These are phyloP conservation scores for Curvularia eragrostidis DNA, from an alignment of 2,329 filamentous ascomycete genomes.

Conservation along the genomic window DNA sequence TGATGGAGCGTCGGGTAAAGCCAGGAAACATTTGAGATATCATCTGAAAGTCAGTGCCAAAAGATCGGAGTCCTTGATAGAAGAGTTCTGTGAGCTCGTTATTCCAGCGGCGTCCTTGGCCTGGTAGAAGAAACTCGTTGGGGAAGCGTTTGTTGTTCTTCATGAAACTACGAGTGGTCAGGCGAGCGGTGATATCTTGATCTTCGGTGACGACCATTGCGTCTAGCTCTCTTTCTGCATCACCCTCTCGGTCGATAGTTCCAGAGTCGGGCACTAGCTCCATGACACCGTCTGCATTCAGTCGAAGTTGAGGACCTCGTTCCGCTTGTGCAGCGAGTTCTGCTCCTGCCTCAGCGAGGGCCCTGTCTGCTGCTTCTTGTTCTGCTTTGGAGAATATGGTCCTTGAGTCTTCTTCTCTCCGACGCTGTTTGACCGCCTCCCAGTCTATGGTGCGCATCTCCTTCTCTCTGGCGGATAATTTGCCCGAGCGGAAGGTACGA, in stretches of 20 bases:
- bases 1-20: slow-evolving; percentile 75
- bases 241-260: slow-evolving; percentile 71
- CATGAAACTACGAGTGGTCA: slow-evolving; percentile 73
- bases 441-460: slow-evolving; percentile 73
- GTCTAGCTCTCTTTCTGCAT: slow-evolving; percentile 62
- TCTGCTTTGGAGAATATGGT: slow-evolving; percentile 30
- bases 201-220: slow-evolving; percentile 71
- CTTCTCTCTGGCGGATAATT: slow-evolving; percentile 75
- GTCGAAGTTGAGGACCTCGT: slow-evolving; percentile 61
- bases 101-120: slow-evolving; percentile 65
- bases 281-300: slow-evolving; percentile 70
- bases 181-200: slow-evolving; percentile 76
- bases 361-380: slow-evolving; percentile 33
- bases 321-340: slow-evolving; percentile 23
- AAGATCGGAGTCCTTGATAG: slow-evolving; percentile 76
- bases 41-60: slow-evolving; percentile 83
- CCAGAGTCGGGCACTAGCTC: slow-evolving; percentile 73
- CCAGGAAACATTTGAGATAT: slow-evolving; percentile 77
- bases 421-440: slow-evolving; percentile 55
- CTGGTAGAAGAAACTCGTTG: slow-evolving; percentile 53
- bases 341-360: slow-evolving; percentile 25
- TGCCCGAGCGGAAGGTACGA: slow-evolving; percentile 69
- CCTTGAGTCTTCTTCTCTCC: slow-evolving; percentile 44
- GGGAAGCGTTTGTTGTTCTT: slow-evolving; percentile 63
- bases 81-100: slow-evolving; percentile 75